Base-by-base conservation (phyloP, 1,284 basidiomycete genomes). In the Sanghuangporus baumii region DNA sequence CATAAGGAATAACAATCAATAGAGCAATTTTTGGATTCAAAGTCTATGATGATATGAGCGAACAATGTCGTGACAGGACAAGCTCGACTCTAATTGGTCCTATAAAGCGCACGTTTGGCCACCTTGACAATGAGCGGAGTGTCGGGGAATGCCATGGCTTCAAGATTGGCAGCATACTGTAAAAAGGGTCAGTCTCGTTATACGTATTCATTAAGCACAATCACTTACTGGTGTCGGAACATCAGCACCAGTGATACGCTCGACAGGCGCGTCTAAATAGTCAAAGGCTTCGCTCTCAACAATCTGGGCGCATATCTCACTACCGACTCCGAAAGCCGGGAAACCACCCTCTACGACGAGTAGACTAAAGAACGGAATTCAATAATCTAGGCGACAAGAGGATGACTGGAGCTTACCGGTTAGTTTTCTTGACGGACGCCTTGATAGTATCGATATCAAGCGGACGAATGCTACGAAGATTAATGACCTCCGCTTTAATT, bases 271-370 rank as follows among this genome's bases (percentile, higher is more conserved):
- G 78, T 99, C 97, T 56, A 98, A 88, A 80, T 93, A 96, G 78
- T 97, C 94, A 73, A 96, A 98, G 6, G 93, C 95, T 70, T 96
- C 91, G 71, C 93, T 94, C 83, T 99, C 96, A 67, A 96, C 83
- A 70, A 97, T 91, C 76, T 96, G 94, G 14, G 96, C 96, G 70
- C 93, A 94, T 71, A 99, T 97, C 79, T 99, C 97, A 70, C 93
- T 95, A 67, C 96, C 96, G 62, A 99, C 95, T 79, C 97, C 94
- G 76, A 98, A 99, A 56, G 86, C 89, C 55, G 97, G 97, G 93
- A 98, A 99, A 60, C 97, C 97, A 78, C 95, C 95, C 79, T 99
- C 97, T 64, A 96, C 95, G 61, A 93, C 94, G 65, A 99, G 82
- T 66, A 99, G 83, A 67, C 91, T 92, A 64, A 57, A 63, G 52